Base-by-base conservation (phyloP, 495 filamentous ascomycete genomes). In the Penicillium paradoxum region DNA sequence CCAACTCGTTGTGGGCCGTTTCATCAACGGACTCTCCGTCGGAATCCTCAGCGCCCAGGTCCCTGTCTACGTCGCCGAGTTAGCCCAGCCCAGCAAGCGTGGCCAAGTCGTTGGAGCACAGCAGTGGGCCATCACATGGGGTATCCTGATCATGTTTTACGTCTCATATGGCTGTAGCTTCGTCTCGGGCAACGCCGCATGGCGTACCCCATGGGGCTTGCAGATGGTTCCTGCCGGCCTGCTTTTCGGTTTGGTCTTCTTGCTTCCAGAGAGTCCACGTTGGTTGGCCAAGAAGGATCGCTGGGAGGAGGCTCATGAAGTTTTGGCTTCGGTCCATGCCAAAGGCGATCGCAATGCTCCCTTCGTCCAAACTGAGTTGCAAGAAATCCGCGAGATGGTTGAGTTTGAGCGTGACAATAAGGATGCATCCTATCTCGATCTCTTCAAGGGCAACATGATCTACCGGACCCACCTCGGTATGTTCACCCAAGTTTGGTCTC, bases 401-500 rank as follows among this genome's bases (percentile, higher is more conserved):
- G 83, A 88, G 40, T 86, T 91, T 49, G 87, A 91, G 73, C 76
- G 81, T 36, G 56, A 69, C 6, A 79, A 80, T 46, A 68, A 77
- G 9, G 78, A 87, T 41, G 83, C 86, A 46, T 80, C 78, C 19
- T 90, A 84, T 62, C 53, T 83, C 17, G 87, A 90, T 57, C 72
- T 93, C 6, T 76, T 93, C 65, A 80, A 76, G 45, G 81, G 83
- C 0, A 67, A 75, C 36, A 90, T 91, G 86, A 72, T 89, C 62
- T 88, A 88, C 69, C 81, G 86, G 11, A 88, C 86, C 25, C 74
- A 81, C 47, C 82, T 90, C 57, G 87, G 88, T 45, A 59, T 91
- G 39, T 89, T 89, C 59, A 87, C 83, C 0, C 89, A 91, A 65
- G 86, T 93, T 63, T 92, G 89, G 89, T 84, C 83, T 24, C 89